A percentile compares a stretch with the other conserved stretches of the same genome.
Evolutionary conservation across 257 asterid species (phyloP).

Genomic region (Asclepias syriaca): DNA sequence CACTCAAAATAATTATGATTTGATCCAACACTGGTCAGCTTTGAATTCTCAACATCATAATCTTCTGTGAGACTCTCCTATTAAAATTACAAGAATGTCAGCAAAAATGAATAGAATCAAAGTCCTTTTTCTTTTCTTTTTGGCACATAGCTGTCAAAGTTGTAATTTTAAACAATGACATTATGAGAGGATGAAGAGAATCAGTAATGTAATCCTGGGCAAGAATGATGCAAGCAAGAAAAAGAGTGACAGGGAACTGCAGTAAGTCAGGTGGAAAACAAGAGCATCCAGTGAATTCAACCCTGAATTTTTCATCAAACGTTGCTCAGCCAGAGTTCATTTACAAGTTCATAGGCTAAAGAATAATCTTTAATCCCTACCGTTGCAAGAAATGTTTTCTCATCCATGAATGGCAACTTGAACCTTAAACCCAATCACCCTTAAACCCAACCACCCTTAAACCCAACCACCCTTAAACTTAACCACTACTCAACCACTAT

Average conservation of each 20-base stretch:
- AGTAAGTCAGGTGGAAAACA: not conserved
- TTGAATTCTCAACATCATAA: too few relatives aligned
- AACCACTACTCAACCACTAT: too few relatives aligned
- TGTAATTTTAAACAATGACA: not conserved
- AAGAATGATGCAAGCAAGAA: not conserved
- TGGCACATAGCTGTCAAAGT: too few relatives aligned
- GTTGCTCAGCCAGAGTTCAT: not conserved
- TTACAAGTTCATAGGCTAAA: constrained; percentile 5
- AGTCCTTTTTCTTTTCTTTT: too few relatives aligned
- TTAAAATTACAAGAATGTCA: too few relatives aligned
- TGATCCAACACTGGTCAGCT: too few relatives aligned
- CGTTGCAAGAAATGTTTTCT: constrained; percentile 87
- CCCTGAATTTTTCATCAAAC: not conserved
- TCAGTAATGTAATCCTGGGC: not conserved
- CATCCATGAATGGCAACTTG: constrained; percentile 92
- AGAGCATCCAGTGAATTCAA: not conserved
- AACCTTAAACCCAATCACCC: too few relatives aligned
- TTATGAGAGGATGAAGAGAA: not conserved
- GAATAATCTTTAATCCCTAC: constrained; percentile 37
- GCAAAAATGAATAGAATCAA: too few relatives aligned
- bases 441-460: too few relatives aligned
- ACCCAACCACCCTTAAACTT: too few relatives aligned
- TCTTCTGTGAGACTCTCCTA: too few relatives aligned
- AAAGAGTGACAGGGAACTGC: not conserved
- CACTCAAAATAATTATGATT: too few relatives aligned